Evolutionary conservation across 176 grass and related monocot genomes (phyloP), one percentile per base, ranked within the genome.

Genomic region (Oryza rufipogon): DNA sequence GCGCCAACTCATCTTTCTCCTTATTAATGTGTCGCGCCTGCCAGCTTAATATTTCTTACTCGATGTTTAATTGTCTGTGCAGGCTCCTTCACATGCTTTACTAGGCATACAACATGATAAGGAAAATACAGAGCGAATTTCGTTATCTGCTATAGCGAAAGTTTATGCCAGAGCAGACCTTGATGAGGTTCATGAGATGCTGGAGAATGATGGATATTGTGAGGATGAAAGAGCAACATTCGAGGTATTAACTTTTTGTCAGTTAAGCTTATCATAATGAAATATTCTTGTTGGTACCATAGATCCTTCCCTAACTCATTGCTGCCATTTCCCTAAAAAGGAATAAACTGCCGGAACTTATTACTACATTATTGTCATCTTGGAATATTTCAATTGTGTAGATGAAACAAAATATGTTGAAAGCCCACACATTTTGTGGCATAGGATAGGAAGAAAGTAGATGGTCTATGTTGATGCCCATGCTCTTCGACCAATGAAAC

Each of bases 161-260:
- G 90, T 89, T 81, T 95, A 86, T 84, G 81, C 92, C 22, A 86
- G 58, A 79, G 81, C 81, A 64, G 89, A 97, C 65, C 80, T 93
- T 45, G 74, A 79, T 46, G 75, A 45, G 63, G 91, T 95, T 25
- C 84, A 95, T 84, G 92, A 86, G 34, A 88, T 91, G 56, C 64
- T 97, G 80, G 86, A 86, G 66, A 85, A 77, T 11, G 75, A 83
- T 73, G 95, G 87, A 70, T 97, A 92, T 81, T 77, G 81, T 16
- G 90, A 91, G 75, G 95, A 95, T 65, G 92, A 90, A 19, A 81
- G 66, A 11, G 76, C 77, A 22, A 88, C 83, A 13, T 87, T 80
- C 82, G 91, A 95, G 56, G 95, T 97, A 81, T 47, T 45, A 74
- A 74, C 5, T 78, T n/a, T 64, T 81, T 86, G 13, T 36, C 17